These are phyloP conservation scores for Venturia pyrina DNA, from an alignment of 2,329 filamentous ascomycete species.

Conservation along the genomic window DNA sequence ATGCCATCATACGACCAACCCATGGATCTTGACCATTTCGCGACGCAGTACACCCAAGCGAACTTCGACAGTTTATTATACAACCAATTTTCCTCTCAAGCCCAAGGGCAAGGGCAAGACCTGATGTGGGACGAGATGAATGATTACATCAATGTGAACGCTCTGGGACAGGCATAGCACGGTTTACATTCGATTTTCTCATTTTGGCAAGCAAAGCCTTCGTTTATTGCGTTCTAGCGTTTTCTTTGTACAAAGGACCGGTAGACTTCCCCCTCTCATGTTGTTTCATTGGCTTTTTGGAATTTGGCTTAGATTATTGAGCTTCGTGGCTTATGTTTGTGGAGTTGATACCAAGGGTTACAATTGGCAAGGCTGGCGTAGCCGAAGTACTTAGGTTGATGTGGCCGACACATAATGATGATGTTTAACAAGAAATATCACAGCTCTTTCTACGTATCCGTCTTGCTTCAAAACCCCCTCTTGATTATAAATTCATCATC, in stretches of 20 bases:
- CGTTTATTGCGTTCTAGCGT: conserved; percentile 1
- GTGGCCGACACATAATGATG: neutral
- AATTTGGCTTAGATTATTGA: neutral
- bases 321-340: neutral
- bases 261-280: neutral
- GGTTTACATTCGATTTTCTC: neutral
- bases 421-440: neutral
- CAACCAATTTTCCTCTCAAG: neutral
- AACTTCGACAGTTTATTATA: neutral
- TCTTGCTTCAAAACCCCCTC: neutral
- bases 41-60: neutral
- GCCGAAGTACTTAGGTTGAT: neutral
- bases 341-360: neutral
- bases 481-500: neutral
- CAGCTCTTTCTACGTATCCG: neutral
- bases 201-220: neutral
- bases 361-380: neutral
- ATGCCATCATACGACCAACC: neutral
- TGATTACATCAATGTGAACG: neutral
- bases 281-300: neutral
- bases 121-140: neutral
- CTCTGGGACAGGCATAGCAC: neutral
- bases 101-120: neutral
- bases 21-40: neutral
- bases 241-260: neutral